phyloP scores from a whole-genome alignment of 1,284 basidiomycete genomes.

The Rhodotorula mucilaginosa region DNA sequence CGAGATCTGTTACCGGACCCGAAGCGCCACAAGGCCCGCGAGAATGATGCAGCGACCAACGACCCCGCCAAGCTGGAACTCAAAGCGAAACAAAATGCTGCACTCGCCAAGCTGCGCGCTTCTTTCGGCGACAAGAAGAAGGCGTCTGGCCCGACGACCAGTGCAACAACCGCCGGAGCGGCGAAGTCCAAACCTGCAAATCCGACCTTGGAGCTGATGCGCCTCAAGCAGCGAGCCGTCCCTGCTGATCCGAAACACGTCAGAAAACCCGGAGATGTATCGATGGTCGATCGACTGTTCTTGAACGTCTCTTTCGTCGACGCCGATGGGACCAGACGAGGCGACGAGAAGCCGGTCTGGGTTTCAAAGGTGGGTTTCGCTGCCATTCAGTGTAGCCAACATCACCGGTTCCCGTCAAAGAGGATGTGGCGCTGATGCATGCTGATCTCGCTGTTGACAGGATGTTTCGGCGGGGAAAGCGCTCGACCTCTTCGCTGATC shows the following conservation, averaged over 20 bases:
- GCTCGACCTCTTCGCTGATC: slow-evolving; percentile 36
- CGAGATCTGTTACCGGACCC: slow-evolving; percentile 29
- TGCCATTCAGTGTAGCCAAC: not conserved
- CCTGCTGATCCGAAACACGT: slow-evolving; percentile 22
- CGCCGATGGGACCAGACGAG: not conserved
- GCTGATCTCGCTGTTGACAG: no score
- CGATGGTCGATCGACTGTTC: slow-evolving; percentile 23
- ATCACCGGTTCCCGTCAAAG: not conserved
- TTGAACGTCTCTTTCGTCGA: slow-evolving; percentile 12
- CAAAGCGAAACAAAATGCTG: slow-evolving; percentile 9
- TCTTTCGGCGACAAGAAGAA: slow-evolving; percentile 8
- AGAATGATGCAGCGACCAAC: not conserved
- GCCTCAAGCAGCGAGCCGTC: slow-evolving; percentile 26
- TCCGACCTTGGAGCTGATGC: slow-evolving; percentile 25
- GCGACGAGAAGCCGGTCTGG: slow-evolving; percentile 9
- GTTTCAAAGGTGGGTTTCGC: slow-evolving; percentile 19
- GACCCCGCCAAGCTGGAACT: slow-evolving; percentile 1
- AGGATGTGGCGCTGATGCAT: not conserved
- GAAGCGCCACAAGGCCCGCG: slow-evolving; percentile 13
- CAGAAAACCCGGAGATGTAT: slow-evolving; percentile 19
- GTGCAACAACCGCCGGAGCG: no score
- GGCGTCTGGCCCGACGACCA: not conserved
- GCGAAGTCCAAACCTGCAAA: not conserved
- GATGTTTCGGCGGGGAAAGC: slow-evolving; percentile 23
- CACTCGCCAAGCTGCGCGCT: slow-evolving; percentile 19